Evolutionary conservation across 176 grass and related monocot species (phyloP).

Genomic region (barley (Hordeum vulgare)): MorexV3_pseudomolecules_assembly NC_058522.1:565409113-565409612

Average conservation of each 20-base stretch:
- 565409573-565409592: constrained; percentile 92
- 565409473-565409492: constrained; percentile 76
- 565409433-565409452: constrained; percentile 87
- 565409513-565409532: constrained; percentile 88
- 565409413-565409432: constrained; percentile 98
- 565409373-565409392: neutral
- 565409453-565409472: constrained; percentile 92
- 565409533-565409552: constrained; percentile 94
- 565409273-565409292: neutral
- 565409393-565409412: constrained; percentile 12
- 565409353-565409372: neutral
- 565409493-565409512: constrained; percentile 88
- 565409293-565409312: neutral
- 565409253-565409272: neutral
- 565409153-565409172: neutral
- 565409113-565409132: neutral
- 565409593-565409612: constrained; percentile 97
- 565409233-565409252: neutral
- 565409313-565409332: neutral
- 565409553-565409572: constrained; percentile 98
- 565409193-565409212: neutral
- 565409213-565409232: neutral
- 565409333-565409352: neutral
- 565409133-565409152: too few relatives aligned
- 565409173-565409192: neutral